Evolutionary conservation across 2,329 filamentous ascomycete genomes (phyloP), one percentile per base, ranked within the genome.

Genomic region (Talaromyces rugulosus): DNA sequence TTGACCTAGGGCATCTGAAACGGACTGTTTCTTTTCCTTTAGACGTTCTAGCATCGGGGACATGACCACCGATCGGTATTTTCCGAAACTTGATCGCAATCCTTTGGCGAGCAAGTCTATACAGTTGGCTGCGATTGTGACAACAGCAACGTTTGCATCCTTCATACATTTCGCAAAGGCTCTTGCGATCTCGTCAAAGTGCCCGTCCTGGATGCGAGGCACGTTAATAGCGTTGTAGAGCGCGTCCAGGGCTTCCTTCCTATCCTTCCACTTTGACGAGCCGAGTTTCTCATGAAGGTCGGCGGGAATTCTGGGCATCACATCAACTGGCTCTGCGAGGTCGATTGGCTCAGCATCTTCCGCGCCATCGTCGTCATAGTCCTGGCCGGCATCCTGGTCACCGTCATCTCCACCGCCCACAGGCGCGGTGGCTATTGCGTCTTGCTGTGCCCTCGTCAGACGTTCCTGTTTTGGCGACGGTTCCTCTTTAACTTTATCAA

Each of bases 251-350:
- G 91, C 91, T 68, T 99, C 95, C 76, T 99, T 99, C 64, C 95
- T 85, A 68, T 99, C 96, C 74, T 99, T 99, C 95, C 95, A 99
- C 74, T 99, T 99, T 0, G 93, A 89, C 9, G 94, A 98, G 0
- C 85, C 89, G 33, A 99, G 80, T 63, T 89, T 87, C 27, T 99
- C 95, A 66, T 86, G 84, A 66, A 97, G 93, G 72, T 92, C 88
- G 44, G 87, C 86, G 0, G 94, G 90, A 3, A 98, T 82, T 69
- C 94, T 95, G 42, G 89, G 83, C 61, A 91, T 77, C 0, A 97
- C 87, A 72, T 99, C 92, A 63, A 97, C 89, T 0, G 94, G 91
- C 72, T 96, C 93, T 40, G 90, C 89, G 47, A 95, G 79, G 70
- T 93, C 89, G 69, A 92, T 92, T 1, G 82, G 87, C 70, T 98